Base-by-base conservation (phyloP, 345 rosid species). In the Rhizophora apiculata region DNA sequence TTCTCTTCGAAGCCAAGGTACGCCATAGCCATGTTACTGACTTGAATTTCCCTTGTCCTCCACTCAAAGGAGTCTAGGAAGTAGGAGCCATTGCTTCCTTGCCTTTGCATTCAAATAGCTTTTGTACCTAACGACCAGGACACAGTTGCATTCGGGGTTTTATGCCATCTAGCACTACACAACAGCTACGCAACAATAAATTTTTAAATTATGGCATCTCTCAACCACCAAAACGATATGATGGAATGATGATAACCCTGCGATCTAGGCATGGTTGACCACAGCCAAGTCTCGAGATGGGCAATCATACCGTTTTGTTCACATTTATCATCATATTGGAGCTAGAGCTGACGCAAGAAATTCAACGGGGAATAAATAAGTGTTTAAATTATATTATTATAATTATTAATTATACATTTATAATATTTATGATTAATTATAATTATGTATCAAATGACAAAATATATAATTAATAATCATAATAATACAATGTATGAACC, bases 1-100 rank as follows among this genome's bases (percentile, higher is more conserved):
- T 75, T 84, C 72, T 79, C 87, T 84, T 81, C 74, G 68, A 84
- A 77, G 82, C 83, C 64, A 84, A 84, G 87, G 75, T 68, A 77
- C 51, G 52, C 60, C 65, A 62, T 43, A 27, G 48, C 75, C 48
- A 58, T 68, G 55, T 51, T 19, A 64, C 18, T 13, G 49, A 3
- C 3, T n/a, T 69, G 62, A 61, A 62, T 60, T 51, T 79, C 73
- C 65, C 87, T 82, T 84, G 68, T 75, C 69, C 66, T 63, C 68
- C 65, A 84, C 85, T 82, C 85, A 82, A 84, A 81, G 77, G 55
- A 9, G 55, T 70, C 39, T 43, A 46, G 29, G 16, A 57, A 51
- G 37, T 34, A 34, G 46, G 46, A 43, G 62, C 59, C 56, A 62
- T 59, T 53, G 55, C 67, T 77, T 73, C 68, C 71, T 24, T 72